A percentile compares a stretch with the other conserved stretches of the same genome.
These are phyloP conservation scores for Alternaria arbusti DNA, from an alignment of 2,329 filamentous ascomycete species.

Conservation along the genomic window DNA sequence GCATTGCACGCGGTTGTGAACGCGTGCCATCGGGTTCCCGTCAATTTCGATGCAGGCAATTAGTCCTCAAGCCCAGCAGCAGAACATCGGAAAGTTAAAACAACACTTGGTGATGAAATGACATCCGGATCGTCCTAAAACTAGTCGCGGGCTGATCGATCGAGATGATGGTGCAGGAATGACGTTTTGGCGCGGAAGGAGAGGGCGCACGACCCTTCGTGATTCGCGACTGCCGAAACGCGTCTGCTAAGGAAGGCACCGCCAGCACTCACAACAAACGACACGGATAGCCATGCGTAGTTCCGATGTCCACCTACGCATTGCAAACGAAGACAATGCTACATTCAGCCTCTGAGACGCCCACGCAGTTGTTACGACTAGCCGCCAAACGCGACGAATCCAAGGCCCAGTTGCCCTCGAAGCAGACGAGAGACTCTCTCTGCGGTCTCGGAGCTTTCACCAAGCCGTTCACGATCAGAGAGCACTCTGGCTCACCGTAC, in stretches of 20 bases:
- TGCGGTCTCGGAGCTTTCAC: constrained; percentile 36
- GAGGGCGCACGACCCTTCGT: constrained; percentile 22
- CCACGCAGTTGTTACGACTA: constrained; percentile 29
- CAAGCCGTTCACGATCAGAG: constrained; percentile 41
- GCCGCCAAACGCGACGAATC: constrained; percentile 33
- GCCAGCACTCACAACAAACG: constrained; percentile 7
- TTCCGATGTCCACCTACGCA: constrained; percentile 34
- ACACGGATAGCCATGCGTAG: constrained; percentile 34
- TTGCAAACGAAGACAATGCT: constrained; percentile 43
- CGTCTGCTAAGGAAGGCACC: constrained; percentile 21
- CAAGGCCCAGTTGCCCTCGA: constrained; percentile 34
- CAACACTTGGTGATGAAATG: background rate
- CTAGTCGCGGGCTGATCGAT: background rate
- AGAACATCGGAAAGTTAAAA: background rate
- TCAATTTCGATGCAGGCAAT: background rate
- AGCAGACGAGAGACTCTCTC: constrained; percentile 40
- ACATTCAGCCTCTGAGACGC: constrained; percentile 23
- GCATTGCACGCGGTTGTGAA: background rate
- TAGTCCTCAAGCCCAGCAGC: background rate
- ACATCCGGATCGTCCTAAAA: background rate
- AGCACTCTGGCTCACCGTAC: constrained; percentile 37
- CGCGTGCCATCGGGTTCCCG: background rate
- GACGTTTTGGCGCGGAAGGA: constrained; percentile 15
- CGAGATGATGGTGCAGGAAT: constrained; percentile 6
- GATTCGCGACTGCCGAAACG: constrained; percentile 26